Conservation (phyloP, 805 yeast genomes). For the Wickerhamiella brachini region DNA sequence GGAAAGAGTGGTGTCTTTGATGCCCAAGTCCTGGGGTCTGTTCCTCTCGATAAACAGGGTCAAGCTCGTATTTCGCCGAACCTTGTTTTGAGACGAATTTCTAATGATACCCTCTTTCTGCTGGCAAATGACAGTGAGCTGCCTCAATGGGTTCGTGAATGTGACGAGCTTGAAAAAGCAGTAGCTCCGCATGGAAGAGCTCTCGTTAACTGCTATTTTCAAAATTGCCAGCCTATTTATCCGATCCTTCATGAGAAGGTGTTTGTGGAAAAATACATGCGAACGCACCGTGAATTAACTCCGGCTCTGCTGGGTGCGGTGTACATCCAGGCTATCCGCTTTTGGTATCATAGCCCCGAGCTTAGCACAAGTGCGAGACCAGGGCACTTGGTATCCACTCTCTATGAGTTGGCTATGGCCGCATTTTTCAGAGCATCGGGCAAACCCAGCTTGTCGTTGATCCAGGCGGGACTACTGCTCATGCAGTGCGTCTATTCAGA, state of each 20-base stretch:
- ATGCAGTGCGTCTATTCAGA: slow-evolving; percentile 38
- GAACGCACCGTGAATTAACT: slow-evolving; percentile 84
- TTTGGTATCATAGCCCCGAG: slow-evolving; percentile 87
- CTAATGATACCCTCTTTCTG: slow-evolving; percentile 60
- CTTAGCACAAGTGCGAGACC: slow-evolving; percentile 69
- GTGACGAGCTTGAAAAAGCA: slow-evolving; percentile 69
- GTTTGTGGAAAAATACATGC: slow-evolving; percentile 74
- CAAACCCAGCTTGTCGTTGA: slow-evolving; percentile 76
- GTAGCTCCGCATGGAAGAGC: slow-evolving; percentile 89
- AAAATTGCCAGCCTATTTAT: slow-evolving; percentile 78
- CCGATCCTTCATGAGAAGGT: slow-evolving; percentile 87
- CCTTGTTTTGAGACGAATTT: slow-evolving; percentile 63
- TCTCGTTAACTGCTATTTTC: slow-evolving; percentile 53
- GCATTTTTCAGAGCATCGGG: slow-evolving; percentile 61
- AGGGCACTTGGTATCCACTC: slow-evolving; percentile 39
- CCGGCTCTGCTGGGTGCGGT: slow-evolving; percentile 88
- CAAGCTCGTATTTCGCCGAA: slow-evolving; percentile 62
- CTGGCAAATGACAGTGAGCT: slow-evolving; percentile 59
- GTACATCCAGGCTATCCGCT: slow-evolving; percentile 73
- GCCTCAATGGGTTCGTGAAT: slow-evolving; percentile 58
- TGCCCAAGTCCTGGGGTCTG: slow-evolving; percentile 47
- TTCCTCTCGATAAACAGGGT: slow-evolving; percentile 56
- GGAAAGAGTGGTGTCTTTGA: slow-evolving; percentile 86
- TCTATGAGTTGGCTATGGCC: slow-evolving; percentile 53
- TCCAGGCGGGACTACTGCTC: slow-evolving; percentile 30